Conservation (phyloP, 1,284 basidiomycete genomes). For the Laetiporus sulphureus region DNA sequence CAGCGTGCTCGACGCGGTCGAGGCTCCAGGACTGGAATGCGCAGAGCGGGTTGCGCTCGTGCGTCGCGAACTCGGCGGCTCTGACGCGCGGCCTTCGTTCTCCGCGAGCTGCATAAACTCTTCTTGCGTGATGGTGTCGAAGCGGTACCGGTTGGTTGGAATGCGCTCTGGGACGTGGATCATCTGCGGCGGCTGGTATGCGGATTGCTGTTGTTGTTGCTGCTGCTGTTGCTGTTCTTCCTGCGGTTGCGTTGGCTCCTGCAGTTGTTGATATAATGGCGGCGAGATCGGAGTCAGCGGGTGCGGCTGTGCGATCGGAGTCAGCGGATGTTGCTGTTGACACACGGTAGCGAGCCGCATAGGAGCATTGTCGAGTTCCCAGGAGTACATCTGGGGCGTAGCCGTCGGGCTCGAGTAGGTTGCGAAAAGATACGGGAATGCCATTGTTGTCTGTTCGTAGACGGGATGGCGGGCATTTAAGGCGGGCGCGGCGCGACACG, state of each 20-base stretch:
- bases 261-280: conserved; percentile 11
- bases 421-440: conserved; percentile 15
- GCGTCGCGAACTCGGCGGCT: conserved; percentile 3
- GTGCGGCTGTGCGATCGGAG: too few relatives aligned
- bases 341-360: not conserved
- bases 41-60: not conserved
- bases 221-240: conserved; percentile 1
- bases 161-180: conserved; percentile 21
- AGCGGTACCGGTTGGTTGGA: conserved; percentile 16
- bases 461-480: not conserved
- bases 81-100: conserved; percentile 10
- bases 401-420: conserved; percentile 18
- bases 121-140: conserved; percentile 25
- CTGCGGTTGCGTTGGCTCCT: not conserved
- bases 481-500: not conserved
- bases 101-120: conserved; percentile 16
- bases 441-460: conserved; percentile 15
- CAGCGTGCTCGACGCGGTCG: conserved; percentile 15
- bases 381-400: conserved; percentile 19
- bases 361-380: conserved; percentile 10
- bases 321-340: conserved; percentile 10
- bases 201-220: not conserved
- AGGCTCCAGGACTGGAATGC: conserved; percentile 8
- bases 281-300: conserved; percentile 11
- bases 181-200: conserved; percentile 4